These are phyloP conservation scores for Iodosphaeria phyllophila DNA, from an alignment of 2,329 filamentous ascomycete genomes.

Conservation along the genomic window DNA sequence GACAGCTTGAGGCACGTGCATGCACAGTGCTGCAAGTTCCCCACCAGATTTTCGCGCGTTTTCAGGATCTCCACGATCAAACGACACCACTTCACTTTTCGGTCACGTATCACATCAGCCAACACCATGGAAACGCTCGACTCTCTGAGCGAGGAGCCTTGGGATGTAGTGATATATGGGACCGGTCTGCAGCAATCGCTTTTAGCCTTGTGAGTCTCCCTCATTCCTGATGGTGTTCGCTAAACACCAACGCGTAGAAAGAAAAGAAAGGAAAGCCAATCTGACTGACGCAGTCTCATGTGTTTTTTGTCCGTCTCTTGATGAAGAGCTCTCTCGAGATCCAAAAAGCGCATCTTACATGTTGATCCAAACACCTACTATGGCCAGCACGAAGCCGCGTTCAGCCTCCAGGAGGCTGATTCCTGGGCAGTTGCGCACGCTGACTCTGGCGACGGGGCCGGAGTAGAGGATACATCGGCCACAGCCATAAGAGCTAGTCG, in stretches of 20 bases:
- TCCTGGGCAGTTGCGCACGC: constrained; percentile 41
- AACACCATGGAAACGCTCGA: constrained; percentile 57
- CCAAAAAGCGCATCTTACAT: constrained; percentile 79
- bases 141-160: constrained; percentile 51
- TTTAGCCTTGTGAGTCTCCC: constrained; percentile 56
- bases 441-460: constrained; percentile 11
- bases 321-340: constrained; percentile 75
- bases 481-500: neutral
- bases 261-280: constrained; percentile 20
- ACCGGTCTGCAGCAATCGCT: constrained; percentile 65
- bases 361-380: constrained; percentile 80
- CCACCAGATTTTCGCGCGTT: too few relatives aligned
- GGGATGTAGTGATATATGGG: constrained; percentile 66
- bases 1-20: too few relatives aligned
- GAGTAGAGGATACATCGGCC: constrained; percentile 11
- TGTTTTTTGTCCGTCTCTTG: too few relatives aligned
- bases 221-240: constrained; percentile 3
- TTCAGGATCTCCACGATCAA: too few relatives aligned
- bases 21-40: too few relatives aligned
- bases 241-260: constrained; percentile 3
- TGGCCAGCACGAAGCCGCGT: constrained; percentile 67
- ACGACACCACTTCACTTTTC: too few relatives aligned
- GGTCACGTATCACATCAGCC: too few relatives aligned
- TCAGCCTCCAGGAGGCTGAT: constrained; percentile 68
- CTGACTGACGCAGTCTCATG: constrained; percentile 53